These are phyloP conservation scores for Saccharomycopsis vini DNA, from an alignment of 805 yeast genomes.

Conservation along the genomic window DNA sequence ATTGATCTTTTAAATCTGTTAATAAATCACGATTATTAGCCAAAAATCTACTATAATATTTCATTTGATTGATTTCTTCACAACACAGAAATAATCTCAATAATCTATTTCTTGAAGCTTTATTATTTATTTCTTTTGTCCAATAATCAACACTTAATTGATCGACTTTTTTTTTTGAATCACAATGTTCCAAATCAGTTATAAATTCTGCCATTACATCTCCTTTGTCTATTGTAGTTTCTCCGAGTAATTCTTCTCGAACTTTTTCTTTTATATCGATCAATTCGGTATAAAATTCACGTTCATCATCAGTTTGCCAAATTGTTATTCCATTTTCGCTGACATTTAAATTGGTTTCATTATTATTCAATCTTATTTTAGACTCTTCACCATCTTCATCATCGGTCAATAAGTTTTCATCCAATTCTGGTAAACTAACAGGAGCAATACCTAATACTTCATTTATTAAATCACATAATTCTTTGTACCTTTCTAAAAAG, in stretches of 20 bases:
- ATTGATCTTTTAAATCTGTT: constrained; percentile 41
- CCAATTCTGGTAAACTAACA: constrained; percentile 30
- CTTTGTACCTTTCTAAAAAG: constrained; percentile 37
- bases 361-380: constrained; percentile 16
- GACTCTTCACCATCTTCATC: constrained; percentile 23
- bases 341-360: neutral
- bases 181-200: constrained; percentile 32
- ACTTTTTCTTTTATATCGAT: constrained; percentile 27
- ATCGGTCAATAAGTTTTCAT: constrained; percentile 16
- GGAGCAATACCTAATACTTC: constrained; percentile 28
- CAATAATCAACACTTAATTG: constrained; percentile 40
- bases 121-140: constrained; percentile 47
- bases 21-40: constrained; percentile 46
- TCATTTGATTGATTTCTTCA: constrained; percentile 36
- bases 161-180: constrained; percentile 43
- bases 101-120: constrained; percentile 60
- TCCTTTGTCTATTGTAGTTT: constrained; percentile 6
- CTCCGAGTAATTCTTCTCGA: neutral
- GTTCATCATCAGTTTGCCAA: constrained; percentile 38
- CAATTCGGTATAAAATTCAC: constrained; percentile 51
- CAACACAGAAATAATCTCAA: constrained; percentile 45
- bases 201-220: constrained; percentile 35
- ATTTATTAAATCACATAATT: constrained; percentile 35
- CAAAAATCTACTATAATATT: constrained; percentile 56
- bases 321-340: constrained; percentile 3